Conservation (phyloP, 768 basidiomycete genomes). For the Psilocybe cubensis region DNA sequence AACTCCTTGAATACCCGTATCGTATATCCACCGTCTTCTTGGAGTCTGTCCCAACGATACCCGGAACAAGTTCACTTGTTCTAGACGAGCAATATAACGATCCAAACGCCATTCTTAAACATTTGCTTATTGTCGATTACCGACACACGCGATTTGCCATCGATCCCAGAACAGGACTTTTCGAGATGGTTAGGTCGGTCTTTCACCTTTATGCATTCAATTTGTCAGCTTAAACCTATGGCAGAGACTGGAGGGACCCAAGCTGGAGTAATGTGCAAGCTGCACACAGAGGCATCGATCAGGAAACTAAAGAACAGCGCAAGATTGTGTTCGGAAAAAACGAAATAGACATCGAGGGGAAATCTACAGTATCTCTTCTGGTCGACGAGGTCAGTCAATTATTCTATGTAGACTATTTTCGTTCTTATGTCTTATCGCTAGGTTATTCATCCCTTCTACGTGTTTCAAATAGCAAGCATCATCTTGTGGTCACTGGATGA, state of each 20-base stretch:
- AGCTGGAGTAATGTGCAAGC: constrained; percentile 64
- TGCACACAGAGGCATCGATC: constrained; percentile 68
- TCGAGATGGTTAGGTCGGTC: constrained; percentile 76
- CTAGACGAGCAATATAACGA: constrained; percentile 32
- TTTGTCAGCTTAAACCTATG: constrained; percentile 4
- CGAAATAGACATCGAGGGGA: constrained; percentile 88
- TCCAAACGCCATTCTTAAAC: constrained; percentile 43
- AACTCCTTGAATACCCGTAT: constrained; percentile 73
- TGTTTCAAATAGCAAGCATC: constrained; percentile 97
- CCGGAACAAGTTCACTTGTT: constrained; percentile 29
- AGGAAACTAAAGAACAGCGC: constrained; percentile 63
- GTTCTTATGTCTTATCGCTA: constrained; percentile 16
- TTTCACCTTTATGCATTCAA: background rate
- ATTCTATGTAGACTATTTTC: background rate
- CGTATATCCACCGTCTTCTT: constrained; percentile 83
- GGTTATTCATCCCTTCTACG: constrained; percentile 97
- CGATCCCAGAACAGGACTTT: constrained; percentile 83
- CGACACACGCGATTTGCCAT: constrained; percentile 91
- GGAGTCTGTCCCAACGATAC: constrained; percentile 28
- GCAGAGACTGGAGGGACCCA: constrained; percentile 90
- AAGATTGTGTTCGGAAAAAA: constrained; percentile 80
- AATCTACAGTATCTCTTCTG: constrained; percentile 75
- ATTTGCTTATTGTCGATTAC: constrained; percentile 81
- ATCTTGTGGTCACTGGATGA: constrained; percentile 93
- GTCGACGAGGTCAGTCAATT: constrained; percentile 77